A percentile compares a stretch with the other conserved stretches of the same genome.
These are phyloP conservation scores for Xylaria grammica DNA, from an alignment of 495 filamentous ascomycete species.

Conservation along the genomic window DNA sequence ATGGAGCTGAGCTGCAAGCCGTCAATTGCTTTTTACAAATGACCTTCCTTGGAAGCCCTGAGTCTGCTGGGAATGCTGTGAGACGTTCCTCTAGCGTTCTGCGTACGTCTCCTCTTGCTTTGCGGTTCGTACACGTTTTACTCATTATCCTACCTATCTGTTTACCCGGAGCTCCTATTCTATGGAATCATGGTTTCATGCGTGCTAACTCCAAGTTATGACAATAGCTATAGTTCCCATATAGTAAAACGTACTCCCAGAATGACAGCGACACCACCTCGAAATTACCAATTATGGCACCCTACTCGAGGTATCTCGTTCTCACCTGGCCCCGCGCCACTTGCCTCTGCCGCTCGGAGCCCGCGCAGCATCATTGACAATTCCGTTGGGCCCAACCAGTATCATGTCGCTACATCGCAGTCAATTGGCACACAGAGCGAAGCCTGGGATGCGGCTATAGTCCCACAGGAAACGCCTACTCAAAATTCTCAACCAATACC, in stretches of 20 bases:
- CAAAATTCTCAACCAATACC: background rate
- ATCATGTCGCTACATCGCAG: conserved; percentile 8
- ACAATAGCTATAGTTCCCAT: conserved; percentile 27
- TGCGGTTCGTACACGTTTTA: conserved; percentile 9
- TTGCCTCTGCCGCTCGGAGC: conserved; percentile 21
- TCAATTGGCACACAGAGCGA: background rate
- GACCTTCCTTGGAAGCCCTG: conserved; percentile 28
- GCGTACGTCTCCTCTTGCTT: conserved; percentile 19
- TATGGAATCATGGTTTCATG: background rate
- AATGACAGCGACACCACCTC: conserved; percentile 36
- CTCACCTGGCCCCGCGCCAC: conserved; percentile 26
- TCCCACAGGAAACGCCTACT: background rate
- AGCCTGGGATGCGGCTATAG: background rate
- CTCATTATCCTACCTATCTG: background rate
- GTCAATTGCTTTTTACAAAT: conserved; percentile 24
- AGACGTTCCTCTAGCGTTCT: conserved; percentile 26
- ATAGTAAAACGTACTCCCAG: conserved; percentile 20
- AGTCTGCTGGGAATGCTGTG: conserved; percentile 31
- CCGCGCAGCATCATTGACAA: conserved; percentile 5
- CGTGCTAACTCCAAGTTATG: conserved; percentile 12
- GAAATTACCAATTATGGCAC: conserved; percentile 43
- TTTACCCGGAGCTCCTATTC: background rate
- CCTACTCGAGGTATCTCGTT: conserved; percentile 48
- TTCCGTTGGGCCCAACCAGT: background rate
- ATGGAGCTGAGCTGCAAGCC: conserved; percentile 33